Evolutionary conservation across 2,329 filamentous ascomycete genomes (phyloP), one percentile per base, ranked within the genome.

Genomic region (Arthrobotrys musiformis): DNA sequence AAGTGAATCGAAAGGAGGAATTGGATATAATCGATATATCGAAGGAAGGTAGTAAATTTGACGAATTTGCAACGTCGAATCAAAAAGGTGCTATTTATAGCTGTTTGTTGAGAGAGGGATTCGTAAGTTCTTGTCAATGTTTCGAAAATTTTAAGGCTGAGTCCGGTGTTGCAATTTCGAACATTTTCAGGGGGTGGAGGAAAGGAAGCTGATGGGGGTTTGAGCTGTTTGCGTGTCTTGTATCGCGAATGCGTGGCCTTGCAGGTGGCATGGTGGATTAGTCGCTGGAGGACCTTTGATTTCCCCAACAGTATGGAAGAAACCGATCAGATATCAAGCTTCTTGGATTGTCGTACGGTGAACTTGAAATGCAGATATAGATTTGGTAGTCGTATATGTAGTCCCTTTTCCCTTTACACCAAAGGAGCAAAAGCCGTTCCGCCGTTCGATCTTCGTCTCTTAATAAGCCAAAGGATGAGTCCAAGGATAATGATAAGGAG

Each of bases 381-480:
- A 2, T 19, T 44, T n/a, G 2, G 15, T 4, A 4, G 37, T n/a
- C 19, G 58, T 62, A 17, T n/a, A 2, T n/a, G n/a, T 11, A 8
- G 15, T 56, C 50, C 24, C 13, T 8, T n/a, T 35, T 54, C 9
- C 28, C 33, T 19, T 28, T 56, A 73, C 30, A 64, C 68, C 30
- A 72, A 30, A 7, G 68, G 58, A 50, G 37, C 37, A 28, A 72
- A 72, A 11, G 58, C 68, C 11, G 56, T 37, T 22, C 60, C 52
- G 11, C 60, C 48, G 17, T 33, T 63, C 11, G 56, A n/a, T 11
- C 58, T 30, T 24, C 46, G 40, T 19, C 37, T 42, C 48, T 72
- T 72, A 17, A 72, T 30, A 17, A 62, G 15, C 22, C 33, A 72
- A 35, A 72, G 68, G 8, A 64, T 15, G 26, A 72, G 60, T 19